These are phyloP conservation scores for Glycine soja DNA, from an alignment of 306 rosid species.

Conservation along the genomic window DNA sequence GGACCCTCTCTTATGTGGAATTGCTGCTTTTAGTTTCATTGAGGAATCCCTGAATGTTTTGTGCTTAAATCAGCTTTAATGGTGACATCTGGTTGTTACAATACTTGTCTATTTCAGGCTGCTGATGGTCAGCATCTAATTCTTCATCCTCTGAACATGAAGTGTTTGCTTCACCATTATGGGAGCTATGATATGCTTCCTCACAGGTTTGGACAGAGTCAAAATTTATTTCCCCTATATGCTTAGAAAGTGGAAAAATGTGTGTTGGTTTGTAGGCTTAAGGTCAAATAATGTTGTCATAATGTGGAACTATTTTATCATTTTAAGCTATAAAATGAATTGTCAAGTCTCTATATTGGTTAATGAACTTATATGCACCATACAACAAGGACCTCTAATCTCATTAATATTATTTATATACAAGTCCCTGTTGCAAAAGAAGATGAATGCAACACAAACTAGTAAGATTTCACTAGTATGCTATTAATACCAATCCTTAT, in stretches of 20 bases:
- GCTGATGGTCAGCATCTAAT: slow-evolving; percentile 96
- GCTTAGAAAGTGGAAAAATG: neutral
- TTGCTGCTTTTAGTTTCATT: slow-evolving; percentile 37
- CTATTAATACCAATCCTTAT: slow-evolving; percentile 15
- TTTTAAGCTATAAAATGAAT: neutral
- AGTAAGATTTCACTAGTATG: slow-evolving; percentile 3
- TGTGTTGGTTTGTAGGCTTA: slow-evolving; percentile 21
- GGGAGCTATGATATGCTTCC: slow-evolving; percentile 87
- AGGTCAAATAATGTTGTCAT: slow-evolving; percentile 28
- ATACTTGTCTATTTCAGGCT: slow-evolving; percentile 71
- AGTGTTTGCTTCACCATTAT: slow-evolving; percentile 84
- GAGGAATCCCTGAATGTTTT: slow-evolving; percentile 25
- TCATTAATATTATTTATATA: neutral
- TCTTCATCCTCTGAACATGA: slow-evolving; percentile 92
- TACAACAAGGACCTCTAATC: slow-evolving; percentile 13
- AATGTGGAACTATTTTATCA: neutral
- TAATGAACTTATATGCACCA: slow-evolving; percentile 14
- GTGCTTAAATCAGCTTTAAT: neutral
- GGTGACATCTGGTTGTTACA: slow-evolving; percentile 36
- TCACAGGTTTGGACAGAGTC: slow-evolving; percentile 64
- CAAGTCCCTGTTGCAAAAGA: slow-evolving; percentile 6
- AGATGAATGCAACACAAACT: slow-evolving; percentile 13
- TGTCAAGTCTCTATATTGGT: slow-evolving; percentile 31
- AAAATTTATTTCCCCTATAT: slow-evolving; percentile 25
- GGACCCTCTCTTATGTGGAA: slow-evolving; percentile 12